Percentiles rank a stretch among this genome's conserved stretches.
Evolutionary conservation across 148 eudicot species (phyloP).

Genomic region (Mesembryanthemum crystallinum): DNA sequence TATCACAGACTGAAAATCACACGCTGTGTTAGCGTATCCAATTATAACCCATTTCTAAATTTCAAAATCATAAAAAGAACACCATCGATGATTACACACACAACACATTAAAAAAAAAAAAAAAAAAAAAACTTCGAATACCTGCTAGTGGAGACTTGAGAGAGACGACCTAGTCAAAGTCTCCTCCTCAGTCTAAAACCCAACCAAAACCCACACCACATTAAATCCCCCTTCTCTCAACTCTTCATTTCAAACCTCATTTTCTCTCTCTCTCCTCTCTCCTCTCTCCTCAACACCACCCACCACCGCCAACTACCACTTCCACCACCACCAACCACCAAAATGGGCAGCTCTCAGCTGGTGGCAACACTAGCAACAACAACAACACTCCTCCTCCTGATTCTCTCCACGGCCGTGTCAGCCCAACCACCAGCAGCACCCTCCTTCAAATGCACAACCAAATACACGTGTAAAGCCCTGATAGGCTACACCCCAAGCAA

Average conservation of each 20-base stretch:
- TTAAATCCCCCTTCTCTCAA: neutral
- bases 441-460: conserved; percentile 47
- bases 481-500: conserved; percentile 59
- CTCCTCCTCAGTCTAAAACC: neutral
- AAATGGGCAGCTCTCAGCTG: conserved; percentile 10
- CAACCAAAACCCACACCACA: neutral
- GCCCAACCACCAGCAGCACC: conserved; percentile 6
- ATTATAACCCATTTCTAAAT: too few relatives aligned
- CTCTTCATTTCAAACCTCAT: neutral
- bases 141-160: too few relatives aligned
- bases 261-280: neutral
- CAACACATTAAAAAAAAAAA: too few relatives aligned
- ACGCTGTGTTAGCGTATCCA: too few relatives aligned
- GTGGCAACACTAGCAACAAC: neutral
- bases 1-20: too few relatives aligned
- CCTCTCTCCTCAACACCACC: neutral
- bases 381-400: neutral
- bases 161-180: conserved; percentile 16
- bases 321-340: neutral
- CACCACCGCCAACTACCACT: too few relatives aligned
- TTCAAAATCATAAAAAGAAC: too few relatives aligned
- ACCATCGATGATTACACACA: too few relatives aligned
- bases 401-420: neutral
- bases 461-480: conserved; percentile 46
- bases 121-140: too few relatives aligned